These are phyloP conservation scores for Hordeum vulgare DNA, from an alignment of 176 grass and related monocot genomes.

Conservation along the genomic window DNA sequence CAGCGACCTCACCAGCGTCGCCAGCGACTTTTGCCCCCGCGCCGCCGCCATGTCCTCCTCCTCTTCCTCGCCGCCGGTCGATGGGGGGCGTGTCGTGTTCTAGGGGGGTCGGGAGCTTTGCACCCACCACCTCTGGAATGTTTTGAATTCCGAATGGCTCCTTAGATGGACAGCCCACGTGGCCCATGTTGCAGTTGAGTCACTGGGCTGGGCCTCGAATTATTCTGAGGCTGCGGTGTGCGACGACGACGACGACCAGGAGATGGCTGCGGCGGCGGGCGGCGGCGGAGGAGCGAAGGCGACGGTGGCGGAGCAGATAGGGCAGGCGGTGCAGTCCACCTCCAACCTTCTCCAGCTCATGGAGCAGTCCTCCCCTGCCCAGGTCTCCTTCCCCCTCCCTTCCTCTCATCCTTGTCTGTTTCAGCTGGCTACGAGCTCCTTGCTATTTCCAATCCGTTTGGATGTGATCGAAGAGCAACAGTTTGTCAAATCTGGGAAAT, in stretches of 20 bases:
- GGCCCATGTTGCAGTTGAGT: conserved; percentile 1
- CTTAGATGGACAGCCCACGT: background rate
- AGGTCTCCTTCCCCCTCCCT: conserved; percentile 29
- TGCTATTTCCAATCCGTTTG: background rate
- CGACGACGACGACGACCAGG: background rate
- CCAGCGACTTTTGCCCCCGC: conserved; percentile 54
- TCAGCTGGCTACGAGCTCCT: background rate
- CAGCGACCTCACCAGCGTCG: conserved; percentile 71
- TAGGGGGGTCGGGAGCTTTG: background rate
- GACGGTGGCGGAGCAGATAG: conserved; percentile 65
- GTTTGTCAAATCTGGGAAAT: background rate
- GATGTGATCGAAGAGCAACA: background rate
- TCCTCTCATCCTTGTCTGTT: background rate
- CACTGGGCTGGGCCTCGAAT: background rate
- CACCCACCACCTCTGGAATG: background rate
- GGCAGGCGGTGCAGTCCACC: conserved; percentile 83
- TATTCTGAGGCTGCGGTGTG: background rate
- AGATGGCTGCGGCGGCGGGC: conserved; percentile 8
- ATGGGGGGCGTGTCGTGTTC: conserved; percentile 7
- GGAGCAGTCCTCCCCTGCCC: conserved; percentile 83
- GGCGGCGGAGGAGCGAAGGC: conserved; percentile 35
- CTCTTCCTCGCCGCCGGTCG: conserved; percentile 13
- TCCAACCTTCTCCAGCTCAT: conserved; percentile 89
- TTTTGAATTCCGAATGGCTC: background rate
- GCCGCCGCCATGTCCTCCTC: conserved; percentile 30